Evolutionary conservation across 1,284 basidiomycete species (phyloP).

Genomic region (Puccinia horiana): DNA sequence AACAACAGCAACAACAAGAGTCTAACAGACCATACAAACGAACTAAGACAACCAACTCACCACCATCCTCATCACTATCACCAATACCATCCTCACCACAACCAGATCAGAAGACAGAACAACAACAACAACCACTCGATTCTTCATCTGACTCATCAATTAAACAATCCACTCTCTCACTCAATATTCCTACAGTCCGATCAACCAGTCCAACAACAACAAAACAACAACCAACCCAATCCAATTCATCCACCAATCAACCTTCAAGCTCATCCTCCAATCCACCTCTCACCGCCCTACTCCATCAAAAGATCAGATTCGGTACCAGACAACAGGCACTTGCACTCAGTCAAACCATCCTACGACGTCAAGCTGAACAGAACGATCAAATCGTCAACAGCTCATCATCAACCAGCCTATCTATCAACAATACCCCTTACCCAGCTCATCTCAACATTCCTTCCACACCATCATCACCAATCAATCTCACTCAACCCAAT

Average conservation of each 20-base stretch:
- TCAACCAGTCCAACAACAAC: not conserved
- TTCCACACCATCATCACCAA: not conserved
- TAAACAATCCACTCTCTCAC: not conserved
- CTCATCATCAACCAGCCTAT: not conserved
- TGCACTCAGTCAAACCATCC: constrained; percentile 11
- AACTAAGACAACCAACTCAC: not conserved
- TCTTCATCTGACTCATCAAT: too few relatives aligned
- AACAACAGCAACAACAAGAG: too few relatives aligned
- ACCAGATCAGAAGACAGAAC: not conserved
- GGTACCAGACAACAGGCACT: constrained; percentile 3
- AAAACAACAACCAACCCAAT: not conserved
- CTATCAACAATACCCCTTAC: not conserved
- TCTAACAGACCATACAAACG: too few relatives aligned
- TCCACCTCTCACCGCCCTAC: not conserved
- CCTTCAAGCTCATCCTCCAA: not conserved
- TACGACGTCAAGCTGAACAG: constrained; percentile 16
- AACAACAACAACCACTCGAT: not conserved
- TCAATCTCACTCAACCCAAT: constrained; percentile 11
- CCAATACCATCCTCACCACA: not conserved
- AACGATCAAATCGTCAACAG: not conserved
- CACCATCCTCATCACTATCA: not conserved
- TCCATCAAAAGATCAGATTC: constrained; percentile 19
- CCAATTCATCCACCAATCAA: not conserved
- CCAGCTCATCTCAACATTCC: constrained; percentile 18
- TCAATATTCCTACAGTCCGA: too few relatives aligned